Conservation (phyloP, 148 eudicot species). For the Nepenthes gracilis region DNA sequence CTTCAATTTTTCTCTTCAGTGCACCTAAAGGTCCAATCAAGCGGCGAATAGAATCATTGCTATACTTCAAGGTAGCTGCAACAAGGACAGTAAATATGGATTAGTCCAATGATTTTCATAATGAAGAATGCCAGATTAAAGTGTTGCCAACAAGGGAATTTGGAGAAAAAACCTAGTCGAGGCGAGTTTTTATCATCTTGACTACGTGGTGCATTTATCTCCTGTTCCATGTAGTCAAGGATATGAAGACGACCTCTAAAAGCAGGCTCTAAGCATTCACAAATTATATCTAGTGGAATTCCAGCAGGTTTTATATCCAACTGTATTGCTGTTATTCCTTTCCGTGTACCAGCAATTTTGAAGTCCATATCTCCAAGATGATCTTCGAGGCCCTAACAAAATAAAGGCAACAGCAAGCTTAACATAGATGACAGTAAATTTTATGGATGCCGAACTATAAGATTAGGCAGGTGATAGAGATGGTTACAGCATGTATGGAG, state of each 20-base stretch:
- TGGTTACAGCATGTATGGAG: too few species aligned
- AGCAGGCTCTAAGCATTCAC: constrained; percentile 83
- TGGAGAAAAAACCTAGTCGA: constrained; percentile 38
- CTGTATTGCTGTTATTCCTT: constrained; percentile 92
- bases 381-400: constrained; percentile 86
- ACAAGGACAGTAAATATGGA: background rate
- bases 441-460: background rate
- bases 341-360: constrained; percentile 90
- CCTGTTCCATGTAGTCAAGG: constrained; percentile 81
- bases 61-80: constrained; percentile 69
- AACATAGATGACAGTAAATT: background rate
- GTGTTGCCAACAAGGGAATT: background rate
- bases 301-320: constrained; percentile 98
- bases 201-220: constrained; percentile 57
- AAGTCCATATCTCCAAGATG: constrained; percentile 99
- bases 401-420: background rate
- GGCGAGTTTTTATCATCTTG: constrained; percentile 63
- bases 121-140: background rate
- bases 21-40: constrained; percentile 89
- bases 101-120: background rate
- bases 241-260: constrained; percentile 76
- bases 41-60: constrained; percentile 73
- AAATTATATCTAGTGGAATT: constrained; percentile 82
- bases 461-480: too few species aligned
- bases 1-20: constrained; percentile 77